Percentiles rank a stretch among this genome's conserved stretches.
These are phyloP conservation scores for Colletotrichum karsti DNA, from an alignment of 2,329 filamentous ascomycete genomes.

Conservation along the genomic window DNA sequence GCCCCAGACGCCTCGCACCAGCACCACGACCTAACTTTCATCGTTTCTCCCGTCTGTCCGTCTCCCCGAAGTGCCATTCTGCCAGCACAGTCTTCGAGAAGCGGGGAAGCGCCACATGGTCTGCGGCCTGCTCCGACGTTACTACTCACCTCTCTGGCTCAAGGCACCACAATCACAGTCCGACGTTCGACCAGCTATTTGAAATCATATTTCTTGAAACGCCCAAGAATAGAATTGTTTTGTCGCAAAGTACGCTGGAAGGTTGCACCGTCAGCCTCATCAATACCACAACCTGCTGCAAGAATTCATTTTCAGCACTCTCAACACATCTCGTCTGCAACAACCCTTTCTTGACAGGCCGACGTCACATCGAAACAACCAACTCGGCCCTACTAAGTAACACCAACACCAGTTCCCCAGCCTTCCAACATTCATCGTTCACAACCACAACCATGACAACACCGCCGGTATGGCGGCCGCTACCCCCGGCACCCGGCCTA, in stretches of 20 bases:
- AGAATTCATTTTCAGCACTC: not conserved
- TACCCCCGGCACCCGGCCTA: constrained; percentile 52
- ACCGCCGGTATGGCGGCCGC: constrained; percentile 54
- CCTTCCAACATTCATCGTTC: not conserved
- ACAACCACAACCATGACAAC: constrained; percentile 37
- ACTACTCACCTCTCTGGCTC: not conserved
- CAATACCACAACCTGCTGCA: not conserved
- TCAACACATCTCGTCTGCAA: not conserved
- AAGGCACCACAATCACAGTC: not conserved
- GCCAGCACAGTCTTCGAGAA: not conserved
- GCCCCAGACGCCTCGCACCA: too few species aligned
- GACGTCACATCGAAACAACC: not conserved
- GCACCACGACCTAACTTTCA: too few species aligned
- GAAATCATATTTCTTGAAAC: not conserved
- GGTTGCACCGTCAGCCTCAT: not conserved
- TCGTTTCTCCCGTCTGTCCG: not conserved
- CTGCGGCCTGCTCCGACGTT: not conserved
- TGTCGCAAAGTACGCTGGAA: not conserved
- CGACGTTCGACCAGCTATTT: not conserved
- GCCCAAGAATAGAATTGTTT: not conserved
- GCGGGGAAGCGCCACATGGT: not conserved
- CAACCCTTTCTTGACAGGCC: not conserved
- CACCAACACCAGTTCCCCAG: not conserved
- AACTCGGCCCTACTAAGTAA: not conserved
- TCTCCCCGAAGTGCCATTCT: not conserved